Base-by-base conservation (phyloP, 1,284 basidiomycete species). In the Mycena sp. region DNA sequence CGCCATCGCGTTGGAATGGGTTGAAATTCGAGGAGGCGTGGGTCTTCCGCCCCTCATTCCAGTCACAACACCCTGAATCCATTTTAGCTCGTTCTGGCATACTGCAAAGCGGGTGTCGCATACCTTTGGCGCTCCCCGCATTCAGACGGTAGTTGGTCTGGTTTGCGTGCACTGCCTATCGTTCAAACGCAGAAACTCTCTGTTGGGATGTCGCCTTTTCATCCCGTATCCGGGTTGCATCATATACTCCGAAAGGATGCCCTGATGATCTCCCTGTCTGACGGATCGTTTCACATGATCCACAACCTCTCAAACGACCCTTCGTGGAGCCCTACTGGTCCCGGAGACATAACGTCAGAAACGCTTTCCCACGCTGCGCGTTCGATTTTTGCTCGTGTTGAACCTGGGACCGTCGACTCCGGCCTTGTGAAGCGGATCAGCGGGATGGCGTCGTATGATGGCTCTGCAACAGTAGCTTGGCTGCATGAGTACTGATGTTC, bases 271-370 rank as follows among this genome's bases (percentile, higher is more conserved):
- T 80, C 84, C 6, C 79, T 93, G 12, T 81, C 83, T 46, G 91
- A 93, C 69, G 91, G 92, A 3, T 87, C 90, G 9, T 81, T 90
- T 67, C 86, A 90, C 72, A 81, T 83, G 46, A 72, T 92, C 57
- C 80, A 83, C 62, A 71, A 79, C 53, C 28, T 91, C 30, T 83
- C 83, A n/a, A 69, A 66, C 1, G 75, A 80, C 28, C 88, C 87
- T 11, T 72, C 76, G 7, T 77, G 72, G 73, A 65, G 72, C 41
- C 64, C 68, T 50, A 73, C 64, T 58, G 48, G 65, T 40, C 40
- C 61, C 32, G 71, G 73, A n/a, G 70, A 67, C 57, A 32, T 84
- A 32, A 81, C 80, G 19, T 83, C 84, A 25, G 74, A 77, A 62
- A 73, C 67, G 25, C 75, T 91, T 26, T 89, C 88, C 48, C 73